Conservation (phyloP, 371 early-diverging fungal species). For the Mucor saturninus region DNA sequence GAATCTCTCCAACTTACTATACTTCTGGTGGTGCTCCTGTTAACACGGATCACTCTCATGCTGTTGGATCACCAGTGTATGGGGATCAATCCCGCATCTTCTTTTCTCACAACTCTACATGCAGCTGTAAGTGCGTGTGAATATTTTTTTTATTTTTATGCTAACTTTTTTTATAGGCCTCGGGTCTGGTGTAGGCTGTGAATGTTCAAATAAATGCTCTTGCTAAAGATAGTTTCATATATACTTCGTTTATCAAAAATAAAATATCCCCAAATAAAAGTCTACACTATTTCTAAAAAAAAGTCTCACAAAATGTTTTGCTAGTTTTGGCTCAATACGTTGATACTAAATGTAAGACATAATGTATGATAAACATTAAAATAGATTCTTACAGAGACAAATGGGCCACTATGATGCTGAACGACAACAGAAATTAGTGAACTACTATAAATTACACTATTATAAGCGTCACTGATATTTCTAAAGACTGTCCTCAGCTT, state of each 20-base stretch:
- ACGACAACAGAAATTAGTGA: too few species aligned
- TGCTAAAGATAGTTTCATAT: slow-evolving; percentile 21
- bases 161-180: slow-evolving; percentile 15
- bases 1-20: slow-evolving; percentile 29
- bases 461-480: too few species aligned
- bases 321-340: too few species aligned
- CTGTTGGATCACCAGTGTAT: slow-evolving; percentile 21
- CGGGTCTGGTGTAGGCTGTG: slow-evolving; percentile 32
- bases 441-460: too few species aligned
- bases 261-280: neutral
- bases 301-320: too few species aligned
- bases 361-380: too few species aligned
- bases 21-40: slow-evolving; percentile 12
- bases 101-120: slow-evolving; percentile 20
- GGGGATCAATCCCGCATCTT: slow-evolving; percentile 25
- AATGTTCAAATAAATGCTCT: slow-evolving; percentile 23
- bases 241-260: too few species aligned
- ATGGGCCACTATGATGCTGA: too few species aligned
- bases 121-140: slow-evolving; percentile 27
- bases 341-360: too few species aligned
- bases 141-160: slow-evolving; percentile 1
- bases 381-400: too few species aligned
- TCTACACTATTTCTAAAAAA: too few species aligned
- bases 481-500: too few species aligned
- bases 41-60: slow-evolving; percentile 3